These are phyloP conservation scores for Aspergillus conjunctus DNA, from an alignment of 495 filamentous ascomycete genomes.

Conservation along the genomic window DNA sequence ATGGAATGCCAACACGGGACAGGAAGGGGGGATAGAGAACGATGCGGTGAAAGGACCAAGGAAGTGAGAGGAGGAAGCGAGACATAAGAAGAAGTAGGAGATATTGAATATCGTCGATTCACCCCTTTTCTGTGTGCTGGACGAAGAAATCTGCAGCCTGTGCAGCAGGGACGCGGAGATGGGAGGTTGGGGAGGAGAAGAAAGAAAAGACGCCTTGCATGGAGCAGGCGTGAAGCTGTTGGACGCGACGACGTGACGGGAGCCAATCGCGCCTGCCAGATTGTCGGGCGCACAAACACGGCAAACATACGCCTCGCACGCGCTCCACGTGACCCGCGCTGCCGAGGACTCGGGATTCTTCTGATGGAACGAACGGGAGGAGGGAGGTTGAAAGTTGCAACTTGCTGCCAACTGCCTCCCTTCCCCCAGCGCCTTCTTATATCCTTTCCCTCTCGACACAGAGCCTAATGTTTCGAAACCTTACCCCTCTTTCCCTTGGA, in stretches of 20 bases:
- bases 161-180: conserved; percentile 23
- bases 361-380: not conserved
- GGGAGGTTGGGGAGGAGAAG: conserved; percentile 30
- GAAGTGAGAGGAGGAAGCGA: conserved; percentile 6
- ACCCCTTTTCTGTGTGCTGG: conserved; percentile 12
- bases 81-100: conserved; percentile 7
- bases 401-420: conserved; percentile 4
- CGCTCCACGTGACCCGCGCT: conserved; percentile 25
- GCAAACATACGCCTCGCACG: conserved; percentile 28
- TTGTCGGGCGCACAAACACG: conserved; percentile 22
- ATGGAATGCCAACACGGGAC: conserved; percentile 32
- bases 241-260: conserved; percentile 53
- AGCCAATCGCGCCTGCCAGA: conserved; percentile 41
- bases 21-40: conserved; percentile 16
- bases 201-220: conserved; percentile 45
- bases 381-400: conserved; percentile 3
- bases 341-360: too few species aligned
- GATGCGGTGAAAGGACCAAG: conserved; percentile 22
- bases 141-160: conserved; percentile 10
- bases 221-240: conserved; percentile 36
- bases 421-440: conserved; percentile 4
- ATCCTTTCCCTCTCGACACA: conserved; percentile 59
- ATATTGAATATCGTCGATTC: not conserved
- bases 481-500: conserved; percentile 24
- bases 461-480: conserved; percentile 73